These are phyloP conservation scores for Chlorella variabilis DNA, from an alignment of 163 green algal genomes.

Conservation along the genomic window DNA sequence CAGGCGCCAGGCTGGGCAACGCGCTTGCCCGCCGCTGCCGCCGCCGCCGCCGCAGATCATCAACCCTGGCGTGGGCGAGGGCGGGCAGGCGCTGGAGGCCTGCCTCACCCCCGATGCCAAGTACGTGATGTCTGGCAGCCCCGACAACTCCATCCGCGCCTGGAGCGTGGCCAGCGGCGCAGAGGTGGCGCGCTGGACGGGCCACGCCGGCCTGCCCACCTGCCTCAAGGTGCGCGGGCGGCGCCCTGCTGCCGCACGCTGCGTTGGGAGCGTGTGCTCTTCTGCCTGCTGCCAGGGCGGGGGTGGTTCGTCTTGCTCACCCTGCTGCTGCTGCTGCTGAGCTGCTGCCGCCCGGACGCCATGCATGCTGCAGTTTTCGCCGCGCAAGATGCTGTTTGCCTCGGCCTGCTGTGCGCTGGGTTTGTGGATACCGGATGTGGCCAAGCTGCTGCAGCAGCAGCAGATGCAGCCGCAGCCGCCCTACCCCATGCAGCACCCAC, in stretches of 20 bases:
- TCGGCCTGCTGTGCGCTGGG: constrained; percentile 79
- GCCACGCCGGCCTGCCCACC: constrained; percentile 76
- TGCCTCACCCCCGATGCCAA: constrained; percentile 85
- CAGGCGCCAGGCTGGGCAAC: no score
- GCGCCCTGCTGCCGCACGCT: no score
- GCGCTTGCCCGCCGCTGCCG: not conserved
- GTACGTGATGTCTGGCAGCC: constrained; percentile 86
- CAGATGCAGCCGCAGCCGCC: not conserved
- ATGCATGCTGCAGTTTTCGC: constrained; percentile 62
- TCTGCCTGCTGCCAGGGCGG: no score
- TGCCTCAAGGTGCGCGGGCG: constrained; percentile 60
- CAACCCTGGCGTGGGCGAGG: constrained; percentile 67
- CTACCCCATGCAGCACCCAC: not conserved
- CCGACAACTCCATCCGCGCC: constrained; percentile 79
- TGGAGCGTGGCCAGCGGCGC: constrained; percentile 77
- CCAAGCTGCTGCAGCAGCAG: constrained; percentile 1
- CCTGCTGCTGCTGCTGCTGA: not conserved
- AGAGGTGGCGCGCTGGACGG: constrained; percentile 70
- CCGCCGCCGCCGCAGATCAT: not conserved
- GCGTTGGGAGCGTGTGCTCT: no score
- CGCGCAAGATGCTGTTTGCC: constrained; percentile 78
- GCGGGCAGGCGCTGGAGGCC: constrained; percentile 70
- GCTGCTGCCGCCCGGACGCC: not conserved
- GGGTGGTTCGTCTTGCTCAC: no score
- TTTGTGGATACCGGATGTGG: constrained; percentile 82